Conservation (phyloP, 179 eudicot genomes). For the Silene vulgaris region DNA sequence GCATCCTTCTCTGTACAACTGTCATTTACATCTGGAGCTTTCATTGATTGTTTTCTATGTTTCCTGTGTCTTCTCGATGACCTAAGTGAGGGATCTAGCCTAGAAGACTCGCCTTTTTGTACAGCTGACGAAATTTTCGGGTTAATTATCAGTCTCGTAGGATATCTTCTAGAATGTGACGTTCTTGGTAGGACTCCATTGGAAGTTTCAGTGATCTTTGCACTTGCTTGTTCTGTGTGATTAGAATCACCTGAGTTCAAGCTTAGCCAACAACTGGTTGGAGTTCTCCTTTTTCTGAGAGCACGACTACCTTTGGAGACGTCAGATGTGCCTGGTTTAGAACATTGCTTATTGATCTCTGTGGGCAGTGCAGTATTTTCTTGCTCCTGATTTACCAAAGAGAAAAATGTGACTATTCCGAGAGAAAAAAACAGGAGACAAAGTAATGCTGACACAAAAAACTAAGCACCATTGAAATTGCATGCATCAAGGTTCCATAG, state of each 20-base stretch:
- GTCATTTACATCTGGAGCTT: constrained; percentile 17
- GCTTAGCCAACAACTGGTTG: constrained; percentile 32
- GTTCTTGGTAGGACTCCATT: background rate
- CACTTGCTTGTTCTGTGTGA: constrained; percentile 18
- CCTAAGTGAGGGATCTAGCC: constrained; percentile 12
- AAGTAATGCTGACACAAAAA: background rate
- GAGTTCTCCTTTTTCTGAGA: constrained; percentile 21
- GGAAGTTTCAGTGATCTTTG: constrained; percentile 8
- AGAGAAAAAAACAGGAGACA: background rate
- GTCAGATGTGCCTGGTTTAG: constrained; percentile 16
- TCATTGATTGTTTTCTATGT: constrained; percentile 18
- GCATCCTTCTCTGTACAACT: constrained; percentile 26
- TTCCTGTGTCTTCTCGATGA: constrained; percentile 23
- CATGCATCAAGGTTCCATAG: background rate
- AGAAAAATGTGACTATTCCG: background rate
- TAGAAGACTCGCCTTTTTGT: constrained; percentile 8
- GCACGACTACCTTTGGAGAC: constrained; percentile 16
- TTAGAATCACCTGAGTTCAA: constrained; percentile 29
- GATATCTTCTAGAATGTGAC: constrained; percentile 12
- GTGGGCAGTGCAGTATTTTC: constrained; percentile 4
- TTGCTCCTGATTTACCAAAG: constrained; percentile 24
- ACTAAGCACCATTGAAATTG: background rate
- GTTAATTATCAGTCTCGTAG: constrained; percentile 14
- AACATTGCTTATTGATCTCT: constrained; percentile 18
- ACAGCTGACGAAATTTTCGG: constrained; percentile 18